Conservation (phyloP, 1,139 yeast species). For the Komagataea norvegica region DNA sequence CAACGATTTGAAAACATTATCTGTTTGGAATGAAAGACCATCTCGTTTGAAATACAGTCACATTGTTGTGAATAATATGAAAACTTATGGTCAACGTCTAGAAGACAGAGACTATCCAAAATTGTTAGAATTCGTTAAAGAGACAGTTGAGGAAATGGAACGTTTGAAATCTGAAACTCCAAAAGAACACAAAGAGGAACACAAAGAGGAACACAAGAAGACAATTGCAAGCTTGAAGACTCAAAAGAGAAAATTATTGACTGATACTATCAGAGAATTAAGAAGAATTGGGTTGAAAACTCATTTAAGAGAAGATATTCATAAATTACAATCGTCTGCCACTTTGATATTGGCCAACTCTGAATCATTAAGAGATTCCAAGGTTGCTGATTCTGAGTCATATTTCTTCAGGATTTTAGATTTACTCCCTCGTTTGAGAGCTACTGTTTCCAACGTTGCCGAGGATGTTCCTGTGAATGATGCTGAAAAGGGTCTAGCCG, state of each 20-base stretch:
- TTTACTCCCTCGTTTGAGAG: conserved; percentile 71
- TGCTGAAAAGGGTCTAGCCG: conserved; percentile 72
- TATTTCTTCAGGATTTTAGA: conserved; percentile 72
- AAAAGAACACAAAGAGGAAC: conserved; percentile 46
- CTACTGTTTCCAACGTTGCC: conserved; percentile 53
- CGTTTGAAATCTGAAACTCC: conserved; percentile 77
- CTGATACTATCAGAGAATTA: conserved; percentile 71
- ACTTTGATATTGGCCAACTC: conserved; percentile 57
- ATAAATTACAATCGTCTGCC: conserved; percentile 56
- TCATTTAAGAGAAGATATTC: conserved; percentile 59
- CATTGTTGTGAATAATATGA: conserved; percentile 53
- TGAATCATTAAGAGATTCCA: conserved; percentile 39
- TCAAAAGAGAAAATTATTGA: conserved; percentile 73
- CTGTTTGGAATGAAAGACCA: conserved; percentile 54
- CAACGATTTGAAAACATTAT: conserved; percentile 17
- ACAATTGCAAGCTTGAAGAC: conserved; percentile 65
- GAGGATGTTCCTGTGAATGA: conserved; percentile 77
- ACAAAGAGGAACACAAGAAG: conserved; percentile 73
- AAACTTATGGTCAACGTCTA: conserved; percentile 40
- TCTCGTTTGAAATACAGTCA: conserved; percentile 46
- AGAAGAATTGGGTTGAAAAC: conserved; percentile 71
- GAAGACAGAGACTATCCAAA: conserved; percentile 31
- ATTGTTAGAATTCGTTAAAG: conserved; percentile 49
- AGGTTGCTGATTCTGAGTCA: conserved; percentile 47
- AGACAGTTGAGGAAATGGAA: conserved; percentile 53